Evolutionary conservation across 1,284 basidiomycete species (phyloP), one percentile per base, ranked within the genome.

Genomic region (Pascua guehoae): DNA sequence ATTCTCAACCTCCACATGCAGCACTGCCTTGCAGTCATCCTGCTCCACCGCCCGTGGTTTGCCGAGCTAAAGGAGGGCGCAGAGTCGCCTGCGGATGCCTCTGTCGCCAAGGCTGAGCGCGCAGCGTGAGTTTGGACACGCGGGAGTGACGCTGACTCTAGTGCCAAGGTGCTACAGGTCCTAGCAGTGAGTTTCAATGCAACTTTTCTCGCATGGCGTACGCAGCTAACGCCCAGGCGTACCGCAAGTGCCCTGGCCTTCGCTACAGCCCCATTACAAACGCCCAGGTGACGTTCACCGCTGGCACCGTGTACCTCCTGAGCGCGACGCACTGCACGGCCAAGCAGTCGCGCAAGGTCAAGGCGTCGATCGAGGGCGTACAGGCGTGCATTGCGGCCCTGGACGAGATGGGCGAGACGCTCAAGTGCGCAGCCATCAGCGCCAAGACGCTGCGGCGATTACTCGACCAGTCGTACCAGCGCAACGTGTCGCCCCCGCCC

Each of bases 301-400:
- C 68, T 1, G 71, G 68, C 0, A 69, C 71, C 0, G 64, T 73
- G 37, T 60, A 63, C 45, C 61, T 73, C 12, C 64, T 73, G 17
- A 51, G 54, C 17, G 69, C 67, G 10, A 61, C 64, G 45, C 52
- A 57, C 52, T 54, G 47, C 38, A 24, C 49, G 9, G 37, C 45
- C 41, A 60, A 67, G 47, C 48, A 51, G 37, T 56, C 51, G 14
- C 54, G 55, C 12, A 56, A 57, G 39, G 54, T 47, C 47, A 58
- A 57, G 41, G 32, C 57, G 8, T 47, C 47, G n/a, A 57, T 66
- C 12, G 54, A 57, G n/a, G 47, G 38, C 17, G 60, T 64, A 3
- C 53, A 61, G 40, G 42, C 54, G 32, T 64, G 64, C 54, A 61
- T 64, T 49, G 38, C 32, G 11, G 64, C 64, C 0, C 58, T 64